Base-by-base conservation (phyloP, 1,284 basidiomycete genomes). In the Entoloma clypeatum region DNA sequence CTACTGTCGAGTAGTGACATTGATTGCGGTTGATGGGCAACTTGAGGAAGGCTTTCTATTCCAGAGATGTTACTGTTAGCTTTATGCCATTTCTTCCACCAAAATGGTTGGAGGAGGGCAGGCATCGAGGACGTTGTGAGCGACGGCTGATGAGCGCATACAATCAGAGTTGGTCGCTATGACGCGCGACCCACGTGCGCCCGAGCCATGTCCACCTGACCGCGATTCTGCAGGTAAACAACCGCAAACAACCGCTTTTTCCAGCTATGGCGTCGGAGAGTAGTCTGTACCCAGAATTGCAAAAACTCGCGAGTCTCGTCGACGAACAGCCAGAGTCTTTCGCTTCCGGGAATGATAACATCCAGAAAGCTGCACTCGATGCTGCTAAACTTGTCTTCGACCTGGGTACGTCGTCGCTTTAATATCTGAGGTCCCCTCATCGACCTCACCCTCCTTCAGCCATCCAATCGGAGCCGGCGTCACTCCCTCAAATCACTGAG, bases 381-480 rank as follows among this genome's bases (percentile, higher is more conserved):
- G 88, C 84, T 8, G 67, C 83, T 22, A 89, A 91, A 67, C 80
- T 76, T 55, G 65, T 91, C 17, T 94, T 92, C 52, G 86, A 93
- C 60, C 66, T 86, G 24, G 85, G 91, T 92, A 58, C 51, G 84
- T 49, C 22, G 24, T 36, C 17, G 36, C 18, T 13, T 33, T 34
- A 23, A 30, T 26, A 21, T 33, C 19, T 39, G 31, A 16, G 43
- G 43, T 34, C 43, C 10, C 19, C 31, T 39, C 31, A 32, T 16
- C 41, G 42, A 34, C 36, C 18, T 17, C 32, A 32, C 36, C 38
- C 45, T 46, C 47, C 19, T 39, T 18, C 44, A 87, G 82, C 82
- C 27, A 57, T 87, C 24, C 60, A 68, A 52, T 71, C 85, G 9
- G 93, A 96, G 63, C 51, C 59, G 4, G 51, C 59, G 8, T 86